phyloP scores from a whole-genome alignment of 441 rosid genomes.

The Brassica hybrid region DNA sequence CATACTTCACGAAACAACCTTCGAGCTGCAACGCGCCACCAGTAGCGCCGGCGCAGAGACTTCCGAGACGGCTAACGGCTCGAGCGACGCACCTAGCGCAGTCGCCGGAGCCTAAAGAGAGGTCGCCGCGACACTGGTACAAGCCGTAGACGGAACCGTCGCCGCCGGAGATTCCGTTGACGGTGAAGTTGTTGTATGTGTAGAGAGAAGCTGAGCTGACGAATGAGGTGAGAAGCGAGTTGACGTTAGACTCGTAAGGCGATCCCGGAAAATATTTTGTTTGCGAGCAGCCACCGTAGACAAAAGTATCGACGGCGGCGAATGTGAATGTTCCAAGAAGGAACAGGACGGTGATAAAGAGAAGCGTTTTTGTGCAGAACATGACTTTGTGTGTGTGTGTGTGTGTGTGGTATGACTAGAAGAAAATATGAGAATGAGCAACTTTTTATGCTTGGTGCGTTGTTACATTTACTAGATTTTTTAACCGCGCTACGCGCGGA shows the following conservation, averaged over 20 bases:
- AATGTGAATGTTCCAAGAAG: conserved; percentile 40
- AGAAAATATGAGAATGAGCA: conserved; percentile 20
- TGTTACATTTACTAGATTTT: no score
- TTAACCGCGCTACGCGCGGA: no score
- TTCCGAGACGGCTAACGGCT: conserved; percentile 61
- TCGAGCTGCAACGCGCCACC: conserved; percentile 82
- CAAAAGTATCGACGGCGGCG: conserved; percentile 56
- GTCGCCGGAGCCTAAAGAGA: conserved; percentile 41
- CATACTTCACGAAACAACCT: conserved; percentile 74
- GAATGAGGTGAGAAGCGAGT: conserved; percentile 64
- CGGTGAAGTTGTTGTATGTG: conserved; percentile 62
- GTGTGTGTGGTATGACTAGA: conserved; percentile 9
- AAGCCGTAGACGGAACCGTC: conserved; percentile 52
- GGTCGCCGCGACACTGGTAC: conserved; percentile 78
- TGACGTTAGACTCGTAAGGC: conserved; percentile 56
- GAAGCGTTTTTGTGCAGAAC: conserved; percentile 14
- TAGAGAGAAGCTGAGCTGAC: conserved; percentile 61
- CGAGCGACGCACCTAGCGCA: conserved; percentile 60
- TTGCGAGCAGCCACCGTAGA: conserved; percentile 74
- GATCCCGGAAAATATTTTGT: conserved; percentile 53
- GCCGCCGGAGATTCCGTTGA: conserved; percentile 38
- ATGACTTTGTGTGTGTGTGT: conserved; percentile 18
- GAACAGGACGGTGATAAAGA: conserved; percentile 30
- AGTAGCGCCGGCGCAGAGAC: conserved; percentile 56
- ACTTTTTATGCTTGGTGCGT: conserved; percentile 32